Conservation (phyloP, 2,329 filamentous ascomycete genomes). For the Blastomyces silverae region DNA sequence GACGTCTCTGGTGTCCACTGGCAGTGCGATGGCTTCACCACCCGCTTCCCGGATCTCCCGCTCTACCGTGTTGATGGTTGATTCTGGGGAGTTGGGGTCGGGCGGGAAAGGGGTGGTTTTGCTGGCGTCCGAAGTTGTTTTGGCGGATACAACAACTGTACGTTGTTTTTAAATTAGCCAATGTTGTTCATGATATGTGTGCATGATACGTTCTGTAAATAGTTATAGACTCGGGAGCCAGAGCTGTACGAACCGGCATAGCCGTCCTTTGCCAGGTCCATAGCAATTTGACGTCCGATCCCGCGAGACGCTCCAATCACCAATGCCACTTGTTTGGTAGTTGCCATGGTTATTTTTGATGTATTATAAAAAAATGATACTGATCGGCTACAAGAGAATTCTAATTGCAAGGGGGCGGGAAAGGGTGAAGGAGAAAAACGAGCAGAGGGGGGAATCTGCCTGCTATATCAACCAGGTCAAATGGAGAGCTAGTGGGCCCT, state of each 20-base stretch:
- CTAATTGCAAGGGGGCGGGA: background rate
- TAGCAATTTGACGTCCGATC: slow-evolving; percentile 72
- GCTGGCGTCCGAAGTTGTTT: slow-evolving; percentile 60
- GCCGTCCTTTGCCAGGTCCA: slow-evolving; percentile 64
- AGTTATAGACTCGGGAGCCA: background rate
- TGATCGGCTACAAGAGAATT: background rate
- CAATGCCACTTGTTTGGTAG: slow-evolving; percentile 51
- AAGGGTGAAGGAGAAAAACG: background rate
- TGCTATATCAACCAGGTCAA: too few relatives aligned
- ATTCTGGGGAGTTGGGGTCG: slow-evolving; percentile 65
- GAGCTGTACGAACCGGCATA: slow-evolving; percentile 57
- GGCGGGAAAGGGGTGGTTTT: slow-evolving; percentile 59
- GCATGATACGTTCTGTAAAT: background rate
- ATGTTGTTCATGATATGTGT: background rate
- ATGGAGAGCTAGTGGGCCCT: background rate
- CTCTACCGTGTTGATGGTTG: slow-evolving; percentile 73
- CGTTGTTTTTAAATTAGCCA: background rate
- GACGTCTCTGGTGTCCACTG: slow-evolving; percentile 63
- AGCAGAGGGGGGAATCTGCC: background rate
- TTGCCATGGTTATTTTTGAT: slow-evolving; percentile 12
- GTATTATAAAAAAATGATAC: background rate
- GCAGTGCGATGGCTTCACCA: slow-evolving; percentile 57
- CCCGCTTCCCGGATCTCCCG: slow-evolving; percentile 63
- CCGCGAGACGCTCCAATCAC: slow-evolving; percentile 71
- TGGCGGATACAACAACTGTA: slow-evolving; percentile 68